Evolutionary conservation across 2,329 filamentous ascomycete species (phyloP), one percentile per base, ranked within the genome.

Genomic region (Cryoendolithus antarcticus): DNA sequence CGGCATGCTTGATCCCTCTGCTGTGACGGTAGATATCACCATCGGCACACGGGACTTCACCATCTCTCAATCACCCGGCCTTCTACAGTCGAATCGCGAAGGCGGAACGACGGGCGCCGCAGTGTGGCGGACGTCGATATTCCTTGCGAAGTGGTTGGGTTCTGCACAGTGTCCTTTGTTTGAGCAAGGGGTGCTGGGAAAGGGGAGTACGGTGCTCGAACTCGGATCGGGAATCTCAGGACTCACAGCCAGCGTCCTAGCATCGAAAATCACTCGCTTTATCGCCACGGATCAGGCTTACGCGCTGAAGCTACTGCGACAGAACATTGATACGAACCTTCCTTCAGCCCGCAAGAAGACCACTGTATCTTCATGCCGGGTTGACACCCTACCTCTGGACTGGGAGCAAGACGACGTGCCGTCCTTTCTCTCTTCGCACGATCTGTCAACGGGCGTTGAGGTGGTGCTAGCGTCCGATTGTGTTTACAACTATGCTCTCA

Each of bases 241-340:
- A 11, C 68, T 96, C 29, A 74, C 88, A 28, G 85, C 81, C 3
- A 66, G 91, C 30, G 66, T 75, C 5, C 62, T 94, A 9, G 72
- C 74, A 2, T 72, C 74, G 1, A 64, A 63, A 3, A 69, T 93
- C 11, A n/a, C 30, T 11, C 66, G 67, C 43, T 93, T 91, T 57
- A 69, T 86, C 33, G 76, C 91, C 34, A 94, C 88, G 0, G 91
- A 98, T 58, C 89, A 95, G 60, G 63, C 75, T 33, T 96, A 96
- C 59, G 82, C 93, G 2, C 70, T 82, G 43, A 80, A 77, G 44
- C 63, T 89, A 1, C 65, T 94, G n/a, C 73, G 75, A 44, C 73
- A 77, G 48, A 98, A 96, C 57, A 62, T 96, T 3, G 62, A 69
- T 1, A 72, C 75, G 32, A 89, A 88, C 36, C 31, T 50, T 2